These are phyloP conservation scores for Scutellaria barbata DNA, from an alignment of 257 asterid genomes.

Conservation along the genomic window DNA sequence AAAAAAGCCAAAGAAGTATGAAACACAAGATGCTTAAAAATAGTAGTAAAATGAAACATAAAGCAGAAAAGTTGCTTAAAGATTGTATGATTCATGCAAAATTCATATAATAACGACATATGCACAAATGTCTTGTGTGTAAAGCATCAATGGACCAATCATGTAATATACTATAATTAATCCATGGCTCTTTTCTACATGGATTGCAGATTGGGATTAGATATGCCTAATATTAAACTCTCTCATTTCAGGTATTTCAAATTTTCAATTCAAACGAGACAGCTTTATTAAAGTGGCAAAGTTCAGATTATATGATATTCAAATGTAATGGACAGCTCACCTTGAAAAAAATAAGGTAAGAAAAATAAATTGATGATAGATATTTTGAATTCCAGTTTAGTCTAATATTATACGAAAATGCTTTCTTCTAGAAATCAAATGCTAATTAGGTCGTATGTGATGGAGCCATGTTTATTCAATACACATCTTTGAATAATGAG, in stretches of 20 bases:
- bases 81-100: too few relatives aligned
- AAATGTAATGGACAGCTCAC: neutral
- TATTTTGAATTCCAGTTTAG: neutral
- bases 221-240: too few relatives aligned
- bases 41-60: neutral
- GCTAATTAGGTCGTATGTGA: neutral
- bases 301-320: neutral
- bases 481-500: too few relatives aligned
- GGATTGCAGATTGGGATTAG: neutral
- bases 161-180: neutral
- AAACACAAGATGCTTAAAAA: slow-evolving; percentile 1
- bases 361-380: neutral
- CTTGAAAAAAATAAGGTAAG: neutral
- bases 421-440: neutral
- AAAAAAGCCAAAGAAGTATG: too few relatives aligned
- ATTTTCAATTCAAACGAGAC: neutral
- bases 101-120: too few relatives aligned
- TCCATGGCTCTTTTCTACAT: neutral
- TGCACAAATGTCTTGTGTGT: too few relatives aligned
- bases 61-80: too few relatives aligned
- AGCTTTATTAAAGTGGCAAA: neutral
- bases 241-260: too few relatives aligned
- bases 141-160: neutral
- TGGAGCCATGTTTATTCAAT: too few relatives aligned
- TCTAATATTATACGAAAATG: neutral